A percentile compares a stretch with the other conserved stretches of the same genome.
These are phyloP conservation scores for Aspergillus sp. DNA, from an alignment of 2,329 filamentous ascomycete genomes.

Conservation along the genomic window DNA sequence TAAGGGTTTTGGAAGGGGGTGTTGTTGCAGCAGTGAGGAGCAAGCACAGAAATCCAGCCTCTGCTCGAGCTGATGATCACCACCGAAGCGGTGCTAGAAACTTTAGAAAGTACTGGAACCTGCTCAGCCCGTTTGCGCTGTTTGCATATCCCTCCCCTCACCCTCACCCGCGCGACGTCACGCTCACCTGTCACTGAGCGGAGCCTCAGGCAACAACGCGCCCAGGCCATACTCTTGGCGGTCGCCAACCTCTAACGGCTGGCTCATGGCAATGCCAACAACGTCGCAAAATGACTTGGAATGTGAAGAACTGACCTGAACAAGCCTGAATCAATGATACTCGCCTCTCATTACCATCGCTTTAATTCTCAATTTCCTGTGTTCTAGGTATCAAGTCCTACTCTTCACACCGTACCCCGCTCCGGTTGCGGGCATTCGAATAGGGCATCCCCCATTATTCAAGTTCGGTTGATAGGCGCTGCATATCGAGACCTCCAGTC, in stretches of 20 bases:
- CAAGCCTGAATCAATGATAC: background rate
- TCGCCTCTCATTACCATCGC: no score
- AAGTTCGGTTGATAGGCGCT: background rate
- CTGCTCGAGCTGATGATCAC: slow-evolving; percentile 25
- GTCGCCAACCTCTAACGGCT: background rate
- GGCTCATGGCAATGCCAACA: background rate
- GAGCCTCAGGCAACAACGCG: background rate
- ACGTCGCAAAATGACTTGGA: background rate
- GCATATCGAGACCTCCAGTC: background rate
- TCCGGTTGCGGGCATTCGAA: background rate
- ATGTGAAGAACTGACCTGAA: background rate
- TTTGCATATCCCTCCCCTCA: slow-evolving; percentile 25
- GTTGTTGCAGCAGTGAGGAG: slow-evolving; percentile 12
- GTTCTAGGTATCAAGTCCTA: background rate
- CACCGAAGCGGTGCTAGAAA: slow-evolving; percentile 5
- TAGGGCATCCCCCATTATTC: background rate
- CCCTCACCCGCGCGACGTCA: slow-evolving; percentile 12
- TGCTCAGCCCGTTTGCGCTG: slow-evolving; percentile 31
- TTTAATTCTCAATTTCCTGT: background rate
- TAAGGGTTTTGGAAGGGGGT: slow-evolving; percentile 6
- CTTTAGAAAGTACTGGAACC: slow-evolving; percentile 46
- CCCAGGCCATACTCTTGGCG: slow-evolving; percentile 3
- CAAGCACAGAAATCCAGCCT: slow-evolving; percentile 16
- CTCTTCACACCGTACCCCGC: background rate
- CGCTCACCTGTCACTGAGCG: background rate